Evolutionary conservation across 768 basidiomycete genomes (phyloP), one percentile per base, ranked within the genome.

Genomic region (Amanita fuliginea): DNA sequence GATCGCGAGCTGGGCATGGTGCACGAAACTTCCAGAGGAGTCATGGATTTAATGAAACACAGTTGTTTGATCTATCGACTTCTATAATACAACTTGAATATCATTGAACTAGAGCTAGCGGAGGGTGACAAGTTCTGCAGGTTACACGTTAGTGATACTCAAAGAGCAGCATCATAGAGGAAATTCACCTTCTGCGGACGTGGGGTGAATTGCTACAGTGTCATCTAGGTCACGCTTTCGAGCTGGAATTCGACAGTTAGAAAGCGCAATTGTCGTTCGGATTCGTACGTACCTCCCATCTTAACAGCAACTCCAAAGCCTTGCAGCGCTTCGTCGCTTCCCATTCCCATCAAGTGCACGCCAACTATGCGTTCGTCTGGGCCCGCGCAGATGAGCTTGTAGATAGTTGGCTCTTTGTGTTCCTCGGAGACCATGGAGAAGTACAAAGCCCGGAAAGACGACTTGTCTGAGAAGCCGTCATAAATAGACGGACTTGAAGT

Each of bases 241-340:
- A 4, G 90, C 89, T 76, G 42, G 6, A 45, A 16, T 10, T 51
- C 21, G 35, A 35, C 6, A 16, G 28, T 26, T 22, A 35, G 24
- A 49, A 37, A 26, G 19, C 33, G 49, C 32, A 42, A 43, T 22
- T 26, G 42, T 53, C 68, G 24, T 42, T 14, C 46, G 14, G 36
- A 48, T 46, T 14, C 52, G 52, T 30, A 49, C 71, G 21, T 36
- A 73, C 73, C 75, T 54, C 87, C 87, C 95, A 98, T 95, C 73
- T 97, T 98, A 57, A 99, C 73, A 10, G 96, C 96, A n/a, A 98
- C 91, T 2, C 71, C 89, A 65, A 96, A 97, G 54, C 95, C 95
- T 74, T 99, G 96, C 68, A 94, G 67, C 57, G 86, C 78, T 67
- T 99, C 96, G 62, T 99, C 96, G 59, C 85, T 87, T 37, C 96